Evolutionary conservation across 768 basidiomycete genomes (phyloP), one percentile per base, ranked within the genome.

Genomic region (Pleurotus tuber-regium): DNA sequence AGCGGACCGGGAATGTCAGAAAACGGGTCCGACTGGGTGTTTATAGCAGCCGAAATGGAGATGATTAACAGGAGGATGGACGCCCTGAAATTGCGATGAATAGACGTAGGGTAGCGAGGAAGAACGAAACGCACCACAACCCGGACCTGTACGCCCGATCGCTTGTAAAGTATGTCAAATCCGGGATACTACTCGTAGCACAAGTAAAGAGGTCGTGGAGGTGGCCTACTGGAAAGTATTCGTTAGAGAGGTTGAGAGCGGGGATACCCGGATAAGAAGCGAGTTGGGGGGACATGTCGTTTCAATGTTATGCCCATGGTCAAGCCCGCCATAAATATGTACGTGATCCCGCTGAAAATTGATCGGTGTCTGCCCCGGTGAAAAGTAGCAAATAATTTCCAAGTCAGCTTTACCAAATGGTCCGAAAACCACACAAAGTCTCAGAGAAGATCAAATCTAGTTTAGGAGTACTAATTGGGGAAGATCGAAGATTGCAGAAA

Each of bases 1-100:
- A 60, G 55, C 4, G 66, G 66, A 5, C 66, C 66, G 0, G 66
- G 66, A 19, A 67, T 62, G 49, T 57, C 50, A 28, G 43, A 44
- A 29, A 44, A 44, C 24, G 43, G 43, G 26, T 44, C 43, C 5
- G 43, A 6, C 12, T 11, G 14, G 14, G 26, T 25, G 11, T 38
- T 38, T 18, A 38, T n/a, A 6, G n/a, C 36, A 11, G 5, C 6
- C 5, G n/a, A 38, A 7, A 38, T 7, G 36, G 14, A 16, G 36
- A 38, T 8, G 5, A 16, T 18, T 16, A 38, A 8, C 6, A 38
- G 5, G 6, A 16, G 19, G 7, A 38, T 5, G 36, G 36, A 16
- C 5, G 19, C 7, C 36, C 36, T 38, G n/a, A 5, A 38, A 8
- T 7, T 18, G 6, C n/a, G 5, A 38, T 38, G 36, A 38, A 18